These are phyloP conservation scores for Tolypocladium cylindrosporum DNA, from an alignment of 2,329 filamentous ascomycete genomes.

Conservation along the genomic window DNA sequence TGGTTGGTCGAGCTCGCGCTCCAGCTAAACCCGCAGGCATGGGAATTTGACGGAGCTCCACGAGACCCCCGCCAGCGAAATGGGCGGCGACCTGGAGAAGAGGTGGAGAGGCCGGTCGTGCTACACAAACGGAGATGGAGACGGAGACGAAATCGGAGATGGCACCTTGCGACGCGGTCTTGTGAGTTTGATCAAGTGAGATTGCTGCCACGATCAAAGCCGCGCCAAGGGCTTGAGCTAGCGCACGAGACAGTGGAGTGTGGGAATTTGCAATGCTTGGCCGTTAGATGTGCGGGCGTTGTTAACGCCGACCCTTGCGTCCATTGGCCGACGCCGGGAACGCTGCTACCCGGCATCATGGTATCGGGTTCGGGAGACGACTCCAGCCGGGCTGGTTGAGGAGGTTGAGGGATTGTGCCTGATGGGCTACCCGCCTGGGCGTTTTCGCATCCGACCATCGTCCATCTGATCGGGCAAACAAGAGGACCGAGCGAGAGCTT, in stretches of 20 bases:
- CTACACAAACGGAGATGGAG: background rate
- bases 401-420: background rate
- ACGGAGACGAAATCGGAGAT: background rate
- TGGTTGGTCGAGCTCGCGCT: background rate
- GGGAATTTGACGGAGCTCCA: background rate
- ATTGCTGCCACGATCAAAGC: background rate
- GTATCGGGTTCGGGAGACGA: background rate
- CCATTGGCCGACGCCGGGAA: background rate
- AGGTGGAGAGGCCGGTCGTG: background rate
- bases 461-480: background rate
- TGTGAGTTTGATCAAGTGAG: background rate
- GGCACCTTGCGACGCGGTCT: background rate
- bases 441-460: background rate
- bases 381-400: background rate
- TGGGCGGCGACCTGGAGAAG: background rate
- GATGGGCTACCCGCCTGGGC: background rate
- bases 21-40: background rate
- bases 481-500: background rate
- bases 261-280: background rate
- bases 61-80: background rate
- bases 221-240: background rate
- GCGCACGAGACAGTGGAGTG: background rate
- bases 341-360: background rate
- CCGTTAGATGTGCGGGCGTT: background rate
- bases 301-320: background rate